Conservation (phyloP, 2,329 filamentous ascomycete species). For the Nemania sp. region DNA sequence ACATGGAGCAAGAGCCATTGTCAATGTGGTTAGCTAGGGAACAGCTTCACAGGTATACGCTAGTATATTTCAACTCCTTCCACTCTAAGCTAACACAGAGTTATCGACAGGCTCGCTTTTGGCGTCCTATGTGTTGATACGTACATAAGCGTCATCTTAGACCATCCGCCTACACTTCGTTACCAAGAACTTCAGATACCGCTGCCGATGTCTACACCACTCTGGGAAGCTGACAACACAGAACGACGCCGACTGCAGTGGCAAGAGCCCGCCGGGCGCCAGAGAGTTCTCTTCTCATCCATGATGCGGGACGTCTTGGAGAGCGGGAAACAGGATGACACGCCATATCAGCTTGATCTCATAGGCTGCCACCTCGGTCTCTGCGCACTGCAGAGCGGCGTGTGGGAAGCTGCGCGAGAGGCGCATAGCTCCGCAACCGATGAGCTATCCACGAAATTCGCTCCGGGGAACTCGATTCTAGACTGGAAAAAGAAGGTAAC, state of each 20-base stretch:
- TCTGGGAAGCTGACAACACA: background rate
- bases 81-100: background rate
- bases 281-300: conserved; percentile 4
- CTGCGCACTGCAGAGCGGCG: conserved; percentile 1
- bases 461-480: background rate
- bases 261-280: conserved; percentile 3
- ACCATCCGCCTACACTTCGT: conserved; percentile 3
- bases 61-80: background rate
- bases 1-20: background rate
- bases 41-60: background rate
- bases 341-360: background rate
- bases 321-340: background rate
- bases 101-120: background rate
- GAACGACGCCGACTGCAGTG: conserved; percentile 3
- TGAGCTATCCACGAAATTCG: background rate
- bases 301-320: conserved; percentile 7
- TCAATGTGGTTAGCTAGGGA: conserved; percentile 1
- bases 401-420: conserved; percentile 7
- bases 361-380: background rate
- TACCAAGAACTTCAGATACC: conserved; percentile 8
- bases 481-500: background rate
- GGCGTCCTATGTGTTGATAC: background rate
- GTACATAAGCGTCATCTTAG: background rate
- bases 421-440: conserved; percentile 5
- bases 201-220: background rate